Conservation (phyloP, 768 basidiomycete genomes). For the Macrolepiota dolichaula region DNA sequence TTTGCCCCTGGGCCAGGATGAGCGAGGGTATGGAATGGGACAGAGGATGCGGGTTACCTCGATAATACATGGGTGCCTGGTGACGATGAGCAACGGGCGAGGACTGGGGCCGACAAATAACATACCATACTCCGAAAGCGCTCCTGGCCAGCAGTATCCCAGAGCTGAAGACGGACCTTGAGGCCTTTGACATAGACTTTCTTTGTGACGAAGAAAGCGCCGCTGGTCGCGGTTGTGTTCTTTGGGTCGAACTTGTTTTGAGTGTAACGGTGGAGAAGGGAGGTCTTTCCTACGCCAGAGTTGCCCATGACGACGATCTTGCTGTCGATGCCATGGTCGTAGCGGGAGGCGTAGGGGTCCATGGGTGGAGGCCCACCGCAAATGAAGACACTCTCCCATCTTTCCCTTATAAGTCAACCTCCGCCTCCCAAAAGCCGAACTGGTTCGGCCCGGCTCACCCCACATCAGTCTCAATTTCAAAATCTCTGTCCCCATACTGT, state of each 20-base stretch:
- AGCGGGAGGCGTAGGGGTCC: conserved; percentile 70
- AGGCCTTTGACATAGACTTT: conserved; percentile 83
- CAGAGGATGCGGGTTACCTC: conserved; percentile 38
- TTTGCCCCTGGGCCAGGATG: conserved; percentile 62
- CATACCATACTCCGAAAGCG: conserved; percentile 86
- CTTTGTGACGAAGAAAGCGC: conserved; percentile 92
- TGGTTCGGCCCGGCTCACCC: conserved; percentile 16
- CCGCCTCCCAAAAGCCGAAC: neutral
- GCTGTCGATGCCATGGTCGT: conserved; percentile 85
- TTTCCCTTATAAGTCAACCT: conserved; percentile 34
- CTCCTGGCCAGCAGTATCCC: conserved; percentile 96
- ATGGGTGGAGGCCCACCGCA: conserved; percentile 31
- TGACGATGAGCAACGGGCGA: conserved; percentile 16
- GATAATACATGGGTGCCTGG: conserved; percentile 95
- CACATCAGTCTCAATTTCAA: neutral
- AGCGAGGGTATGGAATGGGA: conserved; percentile 16
- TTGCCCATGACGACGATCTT: conserved; percentile 97
- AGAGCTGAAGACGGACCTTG: conserved; percentile 82
- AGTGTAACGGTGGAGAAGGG: conserved; percentile 85
- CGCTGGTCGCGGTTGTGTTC: conserved; percentile 87
- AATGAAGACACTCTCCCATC: conserved; percentile 17
- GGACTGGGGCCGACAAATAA: conserved; percentile 17
- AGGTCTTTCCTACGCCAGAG: conserved; percentile 84
- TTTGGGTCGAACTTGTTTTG: conserved; percentile 87
- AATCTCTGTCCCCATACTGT: neutral